Evolutionary conservation across 106 monocot species (phyloP).

Genomic region (Dioscorea zingiberensis): DNA sequence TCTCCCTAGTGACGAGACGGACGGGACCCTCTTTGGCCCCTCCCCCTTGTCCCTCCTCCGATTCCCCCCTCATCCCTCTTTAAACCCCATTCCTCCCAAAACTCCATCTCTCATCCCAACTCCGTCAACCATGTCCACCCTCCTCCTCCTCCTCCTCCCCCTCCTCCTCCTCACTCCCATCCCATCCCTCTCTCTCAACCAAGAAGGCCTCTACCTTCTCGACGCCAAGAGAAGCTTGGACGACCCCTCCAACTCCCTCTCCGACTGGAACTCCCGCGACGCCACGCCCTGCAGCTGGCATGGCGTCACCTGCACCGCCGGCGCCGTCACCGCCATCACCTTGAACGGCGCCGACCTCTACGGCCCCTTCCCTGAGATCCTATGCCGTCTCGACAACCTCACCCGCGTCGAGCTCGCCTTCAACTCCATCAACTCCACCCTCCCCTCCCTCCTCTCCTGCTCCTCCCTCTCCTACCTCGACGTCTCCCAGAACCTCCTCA

Average conservation of each 20-base stretch:
- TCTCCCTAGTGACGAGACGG: no score
- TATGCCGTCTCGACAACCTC: slow-evolving; percentile 55
- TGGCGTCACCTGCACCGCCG: slow-evolving; percentile 24
- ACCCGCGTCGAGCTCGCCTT: slow-evolving; percentile 29
- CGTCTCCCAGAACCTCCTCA: slow-evolving; percentile 54
- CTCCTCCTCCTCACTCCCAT: background rate
- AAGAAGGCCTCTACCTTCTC: slow-evolving; percentile 38
- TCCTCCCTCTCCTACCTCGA: slow-evolving; percentile 41
- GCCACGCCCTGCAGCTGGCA: slow-evolving; percentile 46
- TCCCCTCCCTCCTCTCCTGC: slow-evolving; percentile 30
- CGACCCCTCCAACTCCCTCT: slow-evolving; percentile 12
- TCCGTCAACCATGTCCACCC: no score
- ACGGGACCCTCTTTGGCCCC: no score
- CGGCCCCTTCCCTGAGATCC: slow-evolving; percentile 38
- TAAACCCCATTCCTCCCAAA: no score
- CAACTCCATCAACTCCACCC: slow-evolving; percentile 65
- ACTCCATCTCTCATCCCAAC: no score
- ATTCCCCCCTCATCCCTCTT: no score
- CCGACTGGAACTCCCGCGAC: slow-evolving; percentile 35
- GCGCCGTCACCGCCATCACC: slow-evolving; percentile 19
- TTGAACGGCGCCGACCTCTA: slow-evolving; percentile 13
- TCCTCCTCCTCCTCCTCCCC: background rate
- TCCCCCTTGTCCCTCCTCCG: no score
- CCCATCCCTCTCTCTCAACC: slow-evolving; percentile 20
- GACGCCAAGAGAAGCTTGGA: slow-evolving; percentile 22